A percentile compares a stretch with the other conserved stretches of the same genome.
These are phyloP conservation scores for Phanerochaete sordida DNA, from an alignment of 768 basidiomycete species.

Conservation along the genomic window DNA sequence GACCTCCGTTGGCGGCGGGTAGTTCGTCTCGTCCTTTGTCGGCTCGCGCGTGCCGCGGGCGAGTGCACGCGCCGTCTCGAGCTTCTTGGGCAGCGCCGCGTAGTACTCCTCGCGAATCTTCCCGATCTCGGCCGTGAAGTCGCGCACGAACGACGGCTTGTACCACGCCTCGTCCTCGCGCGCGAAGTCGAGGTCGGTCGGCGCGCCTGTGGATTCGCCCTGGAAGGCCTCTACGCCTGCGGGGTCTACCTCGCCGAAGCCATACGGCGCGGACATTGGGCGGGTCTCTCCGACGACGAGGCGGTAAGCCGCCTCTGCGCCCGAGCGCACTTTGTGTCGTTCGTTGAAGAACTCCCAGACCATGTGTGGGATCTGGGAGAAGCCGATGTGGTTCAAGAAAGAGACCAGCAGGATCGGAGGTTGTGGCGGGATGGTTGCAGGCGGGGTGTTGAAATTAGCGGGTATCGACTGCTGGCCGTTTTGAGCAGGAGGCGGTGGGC, in stretches of 20 bases:
- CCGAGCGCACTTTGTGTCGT: conserved; percentile 71
- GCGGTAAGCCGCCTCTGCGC: conserved; percentile 77
- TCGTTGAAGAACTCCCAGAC: conserved; percentile 92
- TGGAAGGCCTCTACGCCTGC: conserved; percentile 16
- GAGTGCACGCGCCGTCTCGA: conserved; percentile 72
- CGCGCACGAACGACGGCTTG: conserved; percentile 53
- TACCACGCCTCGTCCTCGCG: conserved; percentile 62
- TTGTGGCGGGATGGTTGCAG: conserved; percentile 58
- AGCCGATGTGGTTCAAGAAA: conserved; percentile 74
- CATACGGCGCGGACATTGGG: conserved; percentile 38
- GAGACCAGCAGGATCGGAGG: conserved; percentile 80
- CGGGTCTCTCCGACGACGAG: conserved; percentile 64
- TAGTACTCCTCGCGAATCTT: conserved; percentile 78
- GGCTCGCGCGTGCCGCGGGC: conserved; percentile 72
- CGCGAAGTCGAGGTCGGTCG: conserved; percentile 73
- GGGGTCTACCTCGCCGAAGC: conserved; percentile 22
- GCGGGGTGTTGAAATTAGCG: conserved; percentile 40
- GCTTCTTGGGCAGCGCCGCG: conserved; percentile 57
- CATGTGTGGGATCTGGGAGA: conserved; percentile 85
- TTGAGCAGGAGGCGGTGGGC: conserved; percentile 24
- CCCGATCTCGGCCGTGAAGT: conserved; percentile 51
- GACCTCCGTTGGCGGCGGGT: conserved; percentile 84
- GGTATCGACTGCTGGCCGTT: neutral
- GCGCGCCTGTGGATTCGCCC: conserved; percentile 11
- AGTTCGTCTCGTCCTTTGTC: conserved; percentile 77